Conservation (phyloP, 805 yeast genomes). For the Grigorovia transvaalensis region DNA sequence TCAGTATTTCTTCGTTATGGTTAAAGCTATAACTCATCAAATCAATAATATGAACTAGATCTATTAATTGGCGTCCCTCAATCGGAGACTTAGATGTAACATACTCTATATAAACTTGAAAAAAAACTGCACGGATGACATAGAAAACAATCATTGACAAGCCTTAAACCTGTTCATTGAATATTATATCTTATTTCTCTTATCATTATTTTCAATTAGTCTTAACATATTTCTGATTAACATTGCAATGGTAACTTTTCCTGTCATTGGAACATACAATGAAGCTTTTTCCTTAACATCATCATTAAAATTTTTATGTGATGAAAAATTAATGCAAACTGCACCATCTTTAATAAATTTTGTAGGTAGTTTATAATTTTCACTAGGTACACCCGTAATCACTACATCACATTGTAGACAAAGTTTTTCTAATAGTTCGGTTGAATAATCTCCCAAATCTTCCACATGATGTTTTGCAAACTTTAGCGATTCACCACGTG, state of each 20-base stretch:
- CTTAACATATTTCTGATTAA: constrained; percentile 79
- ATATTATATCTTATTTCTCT: background rate
- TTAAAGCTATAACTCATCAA: too few species aligned
- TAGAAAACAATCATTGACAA: too few species aligned
- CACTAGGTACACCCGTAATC: constrained; percentile 90
- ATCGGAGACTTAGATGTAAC: too few species aligned
- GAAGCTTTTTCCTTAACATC: constrained; percentile 80
- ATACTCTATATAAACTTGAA: too few species aligned
- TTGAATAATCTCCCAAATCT: constrained; percentile 37
- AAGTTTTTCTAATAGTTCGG: constrained; percentile 42
- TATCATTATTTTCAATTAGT: constrained; percentile 47
- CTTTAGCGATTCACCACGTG: constrained; percentile 85
- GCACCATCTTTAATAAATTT: constrained; percentile 78
- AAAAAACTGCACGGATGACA: too few species aligned
- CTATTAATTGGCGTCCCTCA: too few species aligned
- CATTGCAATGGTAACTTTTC: constrained; percentile 95
- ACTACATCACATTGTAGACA: constrained; percentile 78
- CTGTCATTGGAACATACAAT: constrained; percentile 87
- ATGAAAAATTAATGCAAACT: constrained; percentile 79
- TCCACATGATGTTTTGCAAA: constrained; percentile 74
- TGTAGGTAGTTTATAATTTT: constrained; percentile 75
- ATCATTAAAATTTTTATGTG: constrained; percentile 78
- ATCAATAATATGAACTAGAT: too few species aligned
- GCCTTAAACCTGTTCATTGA: too few species aligned
- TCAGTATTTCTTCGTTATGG: too few species aligned